phyloP scores from a whole-genome alignment of 2,329 filamentous ascomycete genomes.

The Colletotrichum echinochloae region DNA sequence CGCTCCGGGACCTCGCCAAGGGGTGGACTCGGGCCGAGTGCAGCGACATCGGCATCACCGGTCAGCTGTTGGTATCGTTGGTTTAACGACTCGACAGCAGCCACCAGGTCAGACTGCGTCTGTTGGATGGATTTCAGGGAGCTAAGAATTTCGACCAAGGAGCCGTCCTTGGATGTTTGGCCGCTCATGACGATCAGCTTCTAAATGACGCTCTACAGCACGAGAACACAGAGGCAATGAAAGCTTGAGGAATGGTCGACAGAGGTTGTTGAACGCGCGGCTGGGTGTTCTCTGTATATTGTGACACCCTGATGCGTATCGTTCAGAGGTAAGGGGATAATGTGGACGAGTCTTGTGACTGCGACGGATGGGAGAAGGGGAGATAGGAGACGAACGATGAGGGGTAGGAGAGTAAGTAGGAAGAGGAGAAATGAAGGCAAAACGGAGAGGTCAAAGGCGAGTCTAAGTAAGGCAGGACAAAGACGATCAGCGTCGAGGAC shows the following conservation, averaged over 20 bases:
- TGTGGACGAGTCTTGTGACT: not conserved
- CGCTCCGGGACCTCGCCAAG: constrained; percentile 7
- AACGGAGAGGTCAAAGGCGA: not conserved
- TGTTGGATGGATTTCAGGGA: constrained; percentile 53
- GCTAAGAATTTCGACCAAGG: constrained; percentile 51
- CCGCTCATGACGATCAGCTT: constrained; percentile 27
- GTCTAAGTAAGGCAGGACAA: constrained; percentile 17
- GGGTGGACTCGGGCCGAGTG: constrained; percentile 23
- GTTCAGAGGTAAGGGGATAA: not conserved
- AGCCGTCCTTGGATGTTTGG: constrained; percentile 34
- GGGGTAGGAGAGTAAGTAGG: not conserved
- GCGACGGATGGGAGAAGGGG: not conserved
- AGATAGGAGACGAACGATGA: constrained; percentile 4
- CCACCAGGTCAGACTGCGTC: constrained; percentile 55
- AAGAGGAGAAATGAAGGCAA: constrained; percentile 1
- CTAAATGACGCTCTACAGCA: constrained; percentile 9
- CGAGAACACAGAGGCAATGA: not conserved
- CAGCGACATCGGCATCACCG: constrained; percentile 18
- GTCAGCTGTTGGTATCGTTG: constrained; percentile 43
- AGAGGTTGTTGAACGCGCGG: not conserved
- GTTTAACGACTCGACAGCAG: constrained; percentile 55
- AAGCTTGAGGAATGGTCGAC: not conserved
- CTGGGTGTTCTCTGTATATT: not conserved
- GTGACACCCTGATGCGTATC: not conserved
- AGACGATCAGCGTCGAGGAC: not conserved